Evolutionary conservation across 768 basidiomycete genomes (phyloP).

Genomic region (Amanita thiersii): DNA sequence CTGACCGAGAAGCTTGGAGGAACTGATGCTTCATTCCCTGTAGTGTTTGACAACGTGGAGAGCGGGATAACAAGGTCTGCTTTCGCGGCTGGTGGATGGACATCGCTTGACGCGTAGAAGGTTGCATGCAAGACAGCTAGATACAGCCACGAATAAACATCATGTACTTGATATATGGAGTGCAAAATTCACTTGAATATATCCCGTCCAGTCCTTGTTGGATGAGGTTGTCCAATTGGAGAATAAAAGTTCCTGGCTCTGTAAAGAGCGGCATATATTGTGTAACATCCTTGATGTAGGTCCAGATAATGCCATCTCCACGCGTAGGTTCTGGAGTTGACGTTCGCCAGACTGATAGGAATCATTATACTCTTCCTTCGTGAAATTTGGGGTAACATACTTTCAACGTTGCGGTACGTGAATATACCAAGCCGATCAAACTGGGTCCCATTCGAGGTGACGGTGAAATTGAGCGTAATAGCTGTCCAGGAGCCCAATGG

Average conservation of each 20-base stretch:
- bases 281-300: slow-evolving; percentile 47
- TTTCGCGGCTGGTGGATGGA: not conserved
- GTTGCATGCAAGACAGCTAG: not conserved
- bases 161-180: not conserved
- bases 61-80: not conserved
- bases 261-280: slow-evolving; percentile 51
- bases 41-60: slow-evolving; percentile 40
- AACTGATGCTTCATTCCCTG: slow-evolving; percentile 23
- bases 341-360: slow-evolving; percentile 4
- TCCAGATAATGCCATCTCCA: slow-evolving; percentile 7
- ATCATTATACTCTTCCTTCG: not conserved
- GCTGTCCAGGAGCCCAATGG: slow-evolving; percentile 65
- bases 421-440: slow-evolving; percentile 68
- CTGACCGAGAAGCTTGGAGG: not conserved
- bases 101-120: not conserved
- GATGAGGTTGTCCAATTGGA: slow-evolving; percentile 53
- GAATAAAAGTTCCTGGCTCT: slow-evolving; percentile 43
- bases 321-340: slow-evolving; percentile 8
- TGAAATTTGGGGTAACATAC: slow-evolving; percentile 22
- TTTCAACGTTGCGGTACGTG: slow-evolving; percentile 73
- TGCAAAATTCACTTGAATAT: slow-evolving; percentile 50
- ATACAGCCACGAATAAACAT: not conserved
- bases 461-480: slow-evolving; percentile 69
- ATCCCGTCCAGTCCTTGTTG: slow-evolving; percentile 39
- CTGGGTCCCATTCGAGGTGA: slow-evolving; percentile 71